These are phyloP conservation scores for Talaromyces sp. DNA, from an alignment of 2,329 filamentous ascomycete genomes.

Conservation along the genomic window DNA sequence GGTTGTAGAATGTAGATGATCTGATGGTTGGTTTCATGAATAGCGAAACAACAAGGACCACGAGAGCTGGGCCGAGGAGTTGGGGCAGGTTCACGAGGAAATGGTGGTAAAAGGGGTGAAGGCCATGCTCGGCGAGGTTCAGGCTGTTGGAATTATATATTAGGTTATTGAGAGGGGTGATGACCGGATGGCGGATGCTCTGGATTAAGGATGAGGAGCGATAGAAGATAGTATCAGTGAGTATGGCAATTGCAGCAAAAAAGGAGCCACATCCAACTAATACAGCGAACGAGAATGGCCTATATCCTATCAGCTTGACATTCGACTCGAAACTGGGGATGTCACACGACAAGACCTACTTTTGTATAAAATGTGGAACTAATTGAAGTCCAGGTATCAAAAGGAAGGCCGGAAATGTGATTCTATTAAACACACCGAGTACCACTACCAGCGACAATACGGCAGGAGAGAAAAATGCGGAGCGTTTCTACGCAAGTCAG, in stretches of 20 bases:
- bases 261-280: constrained; percentile 64
- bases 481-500: constrained; percentile 58
- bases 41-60: constrained; percentile 52
- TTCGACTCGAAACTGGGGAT: not conserved
- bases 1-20: constrained; percentile 38
- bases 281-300: constrained; percentile 60
- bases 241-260: constrained; percentile 71
- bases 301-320: constrained; percentile 34
- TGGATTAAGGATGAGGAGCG: constrained; percentile 37
- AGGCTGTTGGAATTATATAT: constrained; percentile 68
- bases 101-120: constrained; percentile 79
- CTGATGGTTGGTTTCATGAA: constrained; percentile 41
- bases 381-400: constrained; percentile 79
- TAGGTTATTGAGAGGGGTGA: constrained; percentile 77
- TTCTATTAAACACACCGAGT: constrained; percentile 90
- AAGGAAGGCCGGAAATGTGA: constrained; percentile 93
- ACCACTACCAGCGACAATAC: constrained; percentile 78
- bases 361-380: constrained; percentile 79
- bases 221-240: constrained; percentile 85
- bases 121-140: constrained; percentile 72
- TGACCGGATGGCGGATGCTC: constrained; percentile 58
- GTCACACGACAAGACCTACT: constrained; percentile 53
- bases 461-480: constrained; percentile 71
- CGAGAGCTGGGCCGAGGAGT: constrained; percentile 67
- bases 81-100: constrained; percentile 68